Conservation (phyloP, 441 rosid genomes). For the Adansonia madagascariensis region DNA sequence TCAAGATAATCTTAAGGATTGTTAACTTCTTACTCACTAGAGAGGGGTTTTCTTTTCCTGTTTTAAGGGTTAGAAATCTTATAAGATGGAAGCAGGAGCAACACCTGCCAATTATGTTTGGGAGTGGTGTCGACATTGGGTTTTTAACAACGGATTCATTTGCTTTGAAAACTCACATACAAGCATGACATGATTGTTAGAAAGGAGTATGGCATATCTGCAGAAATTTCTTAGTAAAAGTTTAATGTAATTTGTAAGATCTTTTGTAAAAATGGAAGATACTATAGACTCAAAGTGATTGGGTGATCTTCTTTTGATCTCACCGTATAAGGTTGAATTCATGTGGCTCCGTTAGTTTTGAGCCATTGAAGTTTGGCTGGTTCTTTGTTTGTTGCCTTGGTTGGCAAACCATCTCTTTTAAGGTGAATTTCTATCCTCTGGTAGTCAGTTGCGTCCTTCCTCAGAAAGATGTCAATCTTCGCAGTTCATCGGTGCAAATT, state of each 20-base stretch:
- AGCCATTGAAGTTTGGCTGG: constrained; percentile 4
- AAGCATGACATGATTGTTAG: background rate
- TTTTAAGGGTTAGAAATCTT: constrained; percentile 16
- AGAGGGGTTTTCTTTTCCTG: background rate
- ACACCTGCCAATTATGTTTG: background rate
- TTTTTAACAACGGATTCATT: background rate
- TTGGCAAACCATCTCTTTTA: background rate
- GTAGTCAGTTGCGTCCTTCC: background rate
- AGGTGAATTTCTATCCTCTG: background rate
- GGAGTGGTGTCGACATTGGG: background rate
- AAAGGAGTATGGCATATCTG: background rate
- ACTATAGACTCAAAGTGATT: background rate
- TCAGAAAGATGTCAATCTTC: constrained; percentile 2
- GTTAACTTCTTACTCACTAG: background rate
- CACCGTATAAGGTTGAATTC: constrained; percentile 3
- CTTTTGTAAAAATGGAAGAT: background rate
- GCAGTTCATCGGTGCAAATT: background rate
- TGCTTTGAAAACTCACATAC: background rate
- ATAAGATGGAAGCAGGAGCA: background rate
- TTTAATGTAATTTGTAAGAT: background rate
- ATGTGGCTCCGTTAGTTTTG: background rate
- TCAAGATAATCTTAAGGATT: background rate
- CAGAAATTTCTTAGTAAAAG: background rate
- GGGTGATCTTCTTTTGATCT: background rate
- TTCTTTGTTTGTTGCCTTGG: background rate